Base-by-base conservation (phyloP, 257 asterid genomes). In the Schizonepeta tenuifolia region DNA sequence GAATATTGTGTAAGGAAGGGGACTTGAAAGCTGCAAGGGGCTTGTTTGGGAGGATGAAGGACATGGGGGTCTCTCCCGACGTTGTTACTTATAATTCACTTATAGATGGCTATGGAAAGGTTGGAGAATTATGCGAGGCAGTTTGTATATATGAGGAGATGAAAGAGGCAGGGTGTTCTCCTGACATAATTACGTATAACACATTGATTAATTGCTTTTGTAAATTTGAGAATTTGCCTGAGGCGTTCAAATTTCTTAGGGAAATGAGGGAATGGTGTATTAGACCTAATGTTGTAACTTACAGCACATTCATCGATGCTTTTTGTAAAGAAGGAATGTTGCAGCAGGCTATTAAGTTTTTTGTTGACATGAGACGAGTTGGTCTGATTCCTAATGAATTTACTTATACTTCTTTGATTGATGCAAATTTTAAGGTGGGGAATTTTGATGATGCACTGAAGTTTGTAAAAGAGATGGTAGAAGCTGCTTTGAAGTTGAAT, bases 321-420 rank as follows among this genome's bases (percentile, higher is more conserved):
- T 91, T 89, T 70, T 88, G 96, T 82, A 93, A 93, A 83, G 93
- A 91, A 84, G 94, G 94, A 50, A 84, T 93, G 96, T 43, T 89
- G 81, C 84, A 65, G 69, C 89, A 90, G 69, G 96, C 96, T 41
- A 81, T 93, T 49, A 93, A 93, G 78, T 85, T 91, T 78, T 93
- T 88, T 58, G 67, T 91, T 31, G 97, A 91, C 79, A 91, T 93
- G 98, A 88, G 88, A 78, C 85, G 98, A 59, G 86, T 87, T 50
- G 98, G 96, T 78, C 87, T 93, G 59, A 66, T 62, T 75, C 98
- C 97, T 64, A 91, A 88, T 62, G 98, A 89, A 73, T 86, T 80
- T 79, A 88, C 97, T 28, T 93, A 81, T 80, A 89, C 94, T 66
- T 91, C 98, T 41, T 77, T 93, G 65, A 82, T 93, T 72, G 97